phyloP scores from a whole-genome alignment of 257 asterid genomes.

The Solanum paucissectum region DNA sequence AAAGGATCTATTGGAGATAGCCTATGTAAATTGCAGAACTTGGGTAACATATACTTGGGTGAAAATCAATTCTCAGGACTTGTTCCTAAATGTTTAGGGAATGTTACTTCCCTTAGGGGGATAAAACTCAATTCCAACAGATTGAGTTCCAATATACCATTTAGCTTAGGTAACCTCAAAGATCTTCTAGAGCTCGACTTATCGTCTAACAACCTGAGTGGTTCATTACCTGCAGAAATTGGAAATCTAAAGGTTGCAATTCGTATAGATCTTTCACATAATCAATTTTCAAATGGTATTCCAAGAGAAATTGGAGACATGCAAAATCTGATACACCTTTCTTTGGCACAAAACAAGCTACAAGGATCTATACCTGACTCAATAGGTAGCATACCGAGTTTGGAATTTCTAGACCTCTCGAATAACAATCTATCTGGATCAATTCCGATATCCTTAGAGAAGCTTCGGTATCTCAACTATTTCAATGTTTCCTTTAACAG shows the following conservation, averaged over 20 bases:
- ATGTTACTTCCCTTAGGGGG: background rate
- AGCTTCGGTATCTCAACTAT: background rate
- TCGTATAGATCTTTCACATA: background rate
- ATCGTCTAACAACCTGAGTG: conserved; percentile 13
- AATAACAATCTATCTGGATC: conserved; percentile 11
- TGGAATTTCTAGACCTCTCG: conserved; percentile 11
- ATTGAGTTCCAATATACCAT: conserved; percentile 10
- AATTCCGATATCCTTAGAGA: conserved; percentile 13
- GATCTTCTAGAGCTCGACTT: conserved; percentile 7
- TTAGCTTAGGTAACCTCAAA: conserved; percentile 5
- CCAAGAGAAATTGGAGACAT: conserved; percentile 1
- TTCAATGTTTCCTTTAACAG: conserved; percentile 12
- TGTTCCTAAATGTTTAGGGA: conserved; percentile 22
- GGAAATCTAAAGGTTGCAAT: conserved; percentile 4
- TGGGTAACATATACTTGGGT: background rate
- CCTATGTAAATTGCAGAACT: conserved; percentile 5
- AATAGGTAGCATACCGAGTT: background rate
- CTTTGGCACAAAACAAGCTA: conserved; percentile 10
- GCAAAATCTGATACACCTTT: background rate
- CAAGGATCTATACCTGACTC: conserved; percentile 16
- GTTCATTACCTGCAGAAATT: conserved; percentile 9
- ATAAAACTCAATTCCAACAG: conserved; percentile 3
- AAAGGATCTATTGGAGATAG: background rate
- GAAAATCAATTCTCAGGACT: conserved; percentile 6
- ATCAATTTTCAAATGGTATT: conserved; percentile 6